Percentiles rank a stretch among this genome's conserved stretches.
Conservation (phyloP, 1,139 yeast species). For the Kluyveromyces sp. region DNA sequence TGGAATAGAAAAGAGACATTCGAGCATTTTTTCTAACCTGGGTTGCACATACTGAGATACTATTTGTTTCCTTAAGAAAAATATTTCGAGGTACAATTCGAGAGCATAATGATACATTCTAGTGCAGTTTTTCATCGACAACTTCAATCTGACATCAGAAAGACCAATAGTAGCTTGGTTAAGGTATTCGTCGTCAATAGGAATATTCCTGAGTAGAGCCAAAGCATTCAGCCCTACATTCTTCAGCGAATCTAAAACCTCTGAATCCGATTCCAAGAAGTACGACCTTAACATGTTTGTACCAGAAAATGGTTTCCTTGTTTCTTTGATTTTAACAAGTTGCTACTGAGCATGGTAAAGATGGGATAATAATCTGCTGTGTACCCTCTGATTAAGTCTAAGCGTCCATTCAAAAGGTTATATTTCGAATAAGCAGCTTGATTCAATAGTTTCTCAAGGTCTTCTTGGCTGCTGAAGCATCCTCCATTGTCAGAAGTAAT, state of each 20-base stretch:
- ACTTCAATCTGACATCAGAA: slow-evolving; percentile 8
- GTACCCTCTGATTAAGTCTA: slow-evolving; percentile 9
- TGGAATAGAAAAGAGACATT: slow-evolving; percentile 10
- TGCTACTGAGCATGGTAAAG: slow-evolving; percentile 4
- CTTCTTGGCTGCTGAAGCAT: slow-evolving; percentile 3
- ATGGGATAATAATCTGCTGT: slow-evolving; percentile 6
- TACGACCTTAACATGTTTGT: slow-evolving; percentile 8
- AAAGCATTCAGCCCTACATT: slow-evolving; percentile 5
- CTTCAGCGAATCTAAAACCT: not conserved
- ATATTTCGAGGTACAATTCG: slow-evolving; percentile 8
- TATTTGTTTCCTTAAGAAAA: slow-evolving; percentile 7
- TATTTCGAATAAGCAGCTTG: slow-evolving; percentile 5
- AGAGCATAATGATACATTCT: slow-evolving; percentile 5
- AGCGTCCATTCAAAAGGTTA: slow-evolving; percentile 5
- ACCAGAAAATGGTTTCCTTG: slow-evolving; percentile 6
- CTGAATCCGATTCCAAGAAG: slow-evolving; percentile 2
- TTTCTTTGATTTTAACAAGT: slow-evolving; percentile 5
- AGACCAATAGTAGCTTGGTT: slow-evolving; percentile 2
- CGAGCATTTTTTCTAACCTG: slow-evolving; percentile 9
- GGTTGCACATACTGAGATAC: not conserved
- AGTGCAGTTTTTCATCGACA: slow-evolving; percentile 9
- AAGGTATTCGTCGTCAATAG: slow-evolving; percentile 1
- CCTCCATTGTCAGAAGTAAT: slow-evolving; percentile 13
- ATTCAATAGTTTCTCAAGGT: slow-evolving; percentile 5
- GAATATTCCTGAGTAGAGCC: not conserved